A percentile compares a stretch with the other conserved stretches of the same genome.
These are phyloP conservation scores for Pyrenophora graminea DNA, from an alignment of 2,329 filamentous ascomycete genomes.

Conservation along the genomic window DNA sequence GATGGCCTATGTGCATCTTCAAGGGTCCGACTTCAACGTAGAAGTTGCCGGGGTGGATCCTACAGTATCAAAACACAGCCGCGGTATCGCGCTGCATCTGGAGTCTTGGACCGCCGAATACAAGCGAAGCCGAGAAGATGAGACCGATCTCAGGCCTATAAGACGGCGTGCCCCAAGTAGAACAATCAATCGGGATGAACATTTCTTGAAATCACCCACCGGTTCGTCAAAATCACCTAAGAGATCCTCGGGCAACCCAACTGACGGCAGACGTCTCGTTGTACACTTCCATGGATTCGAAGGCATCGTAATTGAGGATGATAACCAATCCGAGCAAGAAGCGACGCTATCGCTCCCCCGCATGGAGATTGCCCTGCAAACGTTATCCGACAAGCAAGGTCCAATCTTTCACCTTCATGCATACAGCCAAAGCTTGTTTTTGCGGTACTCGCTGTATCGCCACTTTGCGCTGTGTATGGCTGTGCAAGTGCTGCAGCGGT, in stretches of 20 bases:
- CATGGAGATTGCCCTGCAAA: constrained; percentile 84
- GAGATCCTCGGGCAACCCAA: constrained; percentile 53
- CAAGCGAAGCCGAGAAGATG: constrained; percentile 75
- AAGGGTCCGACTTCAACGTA: constrained; percentile 85
- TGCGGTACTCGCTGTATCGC: constrained; percentile 91
- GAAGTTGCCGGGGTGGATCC: constrained; percentile 89
- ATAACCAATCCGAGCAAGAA: constrained; percentile 81
- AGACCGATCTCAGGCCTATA: constrained; percentile 59
- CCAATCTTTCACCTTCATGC: constrained; percentile 87
- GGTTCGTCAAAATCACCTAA: constrained; percentile 55
- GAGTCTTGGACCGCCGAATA: constrained; percentile 91
- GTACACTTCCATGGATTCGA: constrained; percentile 84
- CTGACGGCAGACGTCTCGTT: constrained; percentile 80
- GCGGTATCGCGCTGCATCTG: constrained; percentile 83
- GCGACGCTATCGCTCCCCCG: constrained; percentile 84
- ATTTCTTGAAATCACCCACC: constrained; percentile 60
- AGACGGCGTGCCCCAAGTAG: constrained; percentile 75
- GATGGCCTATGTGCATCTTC: constrained; percentile 81
- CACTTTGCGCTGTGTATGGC: constrained; percentile 90
- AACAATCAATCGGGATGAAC: constrained; percentile 62
- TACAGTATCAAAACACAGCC: constrained; percentile 77
- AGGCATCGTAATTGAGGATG: constrained; percentile 85
- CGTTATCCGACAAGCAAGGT: constrained; percentile 82
- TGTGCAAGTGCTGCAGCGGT: constrained; percentile 66
- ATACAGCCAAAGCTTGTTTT: constrained; percentile 73